A percentile compares a stretch with the other conserved stretches of the same genome.
Evolutionary conservation across 306 rosid genomes (phyloP).

Genomic region (Canavalia ensiformis): DNA sequence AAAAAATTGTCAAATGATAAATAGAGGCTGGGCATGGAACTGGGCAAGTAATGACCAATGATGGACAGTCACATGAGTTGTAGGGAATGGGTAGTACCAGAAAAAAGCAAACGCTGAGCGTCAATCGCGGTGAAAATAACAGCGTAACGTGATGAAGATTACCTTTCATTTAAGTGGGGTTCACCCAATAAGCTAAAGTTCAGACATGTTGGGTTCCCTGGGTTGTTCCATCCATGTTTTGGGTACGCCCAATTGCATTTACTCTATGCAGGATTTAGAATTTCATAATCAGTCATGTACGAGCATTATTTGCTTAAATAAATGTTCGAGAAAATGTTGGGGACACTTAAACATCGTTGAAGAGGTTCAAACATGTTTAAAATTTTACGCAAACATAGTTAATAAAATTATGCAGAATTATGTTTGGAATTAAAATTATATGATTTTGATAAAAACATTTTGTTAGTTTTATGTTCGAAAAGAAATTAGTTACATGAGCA

Average conservation of each 20-base stretch:
- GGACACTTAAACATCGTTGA: neutral
- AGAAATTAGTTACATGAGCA: neutral
- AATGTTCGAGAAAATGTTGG: neutral
- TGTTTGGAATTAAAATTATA: neutral
- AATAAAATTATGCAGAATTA: neutral
- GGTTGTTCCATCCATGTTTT: conserved; percentile 2
- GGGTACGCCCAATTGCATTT: neutral
- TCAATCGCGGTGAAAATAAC: conserved; percentile 44
- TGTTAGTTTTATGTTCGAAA: neutral
- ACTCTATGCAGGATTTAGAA: neutral
- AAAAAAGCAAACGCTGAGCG: neutral
- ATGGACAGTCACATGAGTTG: conserved; percentile 19
- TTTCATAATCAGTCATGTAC: neutral
- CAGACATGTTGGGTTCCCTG: neutral
- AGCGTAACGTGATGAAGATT: neutral
- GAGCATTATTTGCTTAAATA: neutral
- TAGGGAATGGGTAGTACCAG: neutral
- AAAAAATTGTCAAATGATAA: neutral
- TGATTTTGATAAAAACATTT: neutral
- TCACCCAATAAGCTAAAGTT: neutral
- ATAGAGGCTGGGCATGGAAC: neutral
- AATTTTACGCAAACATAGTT: neutral
- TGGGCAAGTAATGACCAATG: neutral
- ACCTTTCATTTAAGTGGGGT: conserved; percentile 2
- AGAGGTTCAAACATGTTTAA: neutral